Percentiles rank a stretch among this genome's conserved stretches.
Conservation (phyloP, 176 grass and related monocot genomes). For the Eragrostis curvula region DNA sequence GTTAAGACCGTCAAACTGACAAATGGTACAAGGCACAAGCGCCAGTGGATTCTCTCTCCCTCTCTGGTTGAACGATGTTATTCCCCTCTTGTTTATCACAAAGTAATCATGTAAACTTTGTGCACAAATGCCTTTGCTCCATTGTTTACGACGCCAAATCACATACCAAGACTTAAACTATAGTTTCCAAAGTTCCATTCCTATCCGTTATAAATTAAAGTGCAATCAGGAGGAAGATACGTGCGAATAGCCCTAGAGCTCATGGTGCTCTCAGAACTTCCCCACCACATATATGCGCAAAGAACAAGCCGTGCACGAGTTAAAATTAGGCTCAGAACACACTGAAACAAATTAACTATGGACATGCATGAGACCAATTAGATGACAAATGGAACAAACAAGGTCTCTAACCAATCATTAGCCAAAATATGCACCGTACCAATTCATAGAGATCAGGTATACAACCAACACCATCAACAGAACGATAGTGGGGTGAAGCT, state of each 20-base stretch:
- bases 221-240: background rate
- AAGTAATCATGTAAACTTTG: background rate
- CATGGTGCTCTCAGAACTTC: constrained; percentile 52
- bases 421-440: constrained; percentile 23
- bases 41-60: background rate
- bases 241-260: constrained; percentile 14
- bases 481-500: constrained; percentile 30
- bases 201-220: constrained; percentile 24
- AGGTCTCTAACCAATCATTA: constrained; percentile 18
- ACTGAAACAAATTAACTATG: background rate
- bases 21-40: background rate
- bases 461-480: background rate
- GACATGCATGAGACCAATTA: background rate
- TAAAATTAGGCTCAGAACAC: constrained; percentile 29
- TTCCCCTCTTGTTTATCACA: background rate
- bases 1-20: background rate
- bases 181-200: background rate
- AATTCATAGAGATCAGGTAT: constrained; percentile 24
- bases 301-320: constrained; percentile 39
- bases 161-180: background rate
- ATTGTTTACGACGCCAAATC: background rate
- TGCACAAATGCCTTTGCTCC: constrained; percentile 1
- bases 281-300: constrained; percentile 27
- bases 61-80: background rate
- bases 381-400: constrained; percentile 2